A percentile compares a stretch with the other conserved stretches of the same genome.
Evolutionary conservation across 345 rosid genomes (phyloP).

Genomic region (Reutealis trisperma): DNA sequence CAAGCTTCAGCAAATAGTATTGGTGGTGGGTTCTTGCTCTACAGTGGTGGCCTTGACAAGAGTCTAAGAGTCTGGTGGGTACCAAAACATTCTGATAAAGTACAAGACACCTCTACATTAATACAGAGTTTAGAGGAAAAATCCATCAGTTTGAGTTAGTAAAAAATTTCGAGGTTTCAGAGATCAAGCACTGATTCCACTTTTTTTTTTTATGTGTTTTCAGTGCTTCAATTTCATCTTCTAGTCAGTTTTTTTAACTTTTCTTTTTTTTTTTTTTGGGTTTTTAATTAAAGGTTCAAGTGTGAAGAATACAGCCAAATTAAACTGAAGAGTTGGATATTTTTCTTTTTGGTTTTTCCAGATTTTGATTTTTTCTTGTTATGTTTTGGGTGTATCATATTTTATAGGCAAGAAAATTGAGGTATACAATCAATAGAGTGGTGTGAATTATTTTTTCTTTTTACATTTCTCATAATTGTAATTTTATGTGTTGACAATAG

Average conservation of each 20-base stretch:
- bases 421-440: slow-evolving; percentile 3
- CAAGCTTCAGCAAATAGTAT: slow-evolving; percentile 28
- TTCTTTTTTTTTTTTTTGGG: not conserved
- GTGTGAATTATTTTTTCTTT: slow-evolving; percentile 9
- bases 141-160: slow-evolving; percentile 15
- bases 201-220: slow-evolving; percentile 30
- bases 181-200: slow-evolving; percentile 32
- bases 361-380: slow-evolving; percentile 1
- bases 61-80: slow-evolving; percentile 40
- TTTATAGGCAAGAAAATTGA: not conserved
- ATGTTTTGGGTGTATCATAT: slow-evolving; percentile 4
- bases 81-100: slow-evolving; percentile 38
- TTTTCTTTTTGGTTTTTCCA: not conserved
- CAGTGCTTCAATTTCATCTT: slow-evolving; percentile 33
- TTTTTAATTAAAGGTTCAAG: not conserved
- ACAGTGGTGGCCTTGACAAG: slow-evolving; percentile 37
- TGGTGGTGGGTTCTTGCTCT: slow-evolving; percentile 35
- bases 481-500: not conserved
- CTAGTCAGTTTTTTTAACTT: slow-evolving; percentile 16
- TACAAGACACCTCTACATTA: not conserved
- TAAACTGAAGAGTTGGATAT: too few species aligned
- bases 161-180: not conserved
- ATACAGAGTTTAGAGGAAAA: slow-evolving; percentile 13
- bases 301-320: not conserved
- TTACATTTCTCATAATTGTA: not conserved